Evolutionary conservation across 1,284 basidiomycete species (phyloP).

Genomic region (Golubevia pallescens): DNA sequence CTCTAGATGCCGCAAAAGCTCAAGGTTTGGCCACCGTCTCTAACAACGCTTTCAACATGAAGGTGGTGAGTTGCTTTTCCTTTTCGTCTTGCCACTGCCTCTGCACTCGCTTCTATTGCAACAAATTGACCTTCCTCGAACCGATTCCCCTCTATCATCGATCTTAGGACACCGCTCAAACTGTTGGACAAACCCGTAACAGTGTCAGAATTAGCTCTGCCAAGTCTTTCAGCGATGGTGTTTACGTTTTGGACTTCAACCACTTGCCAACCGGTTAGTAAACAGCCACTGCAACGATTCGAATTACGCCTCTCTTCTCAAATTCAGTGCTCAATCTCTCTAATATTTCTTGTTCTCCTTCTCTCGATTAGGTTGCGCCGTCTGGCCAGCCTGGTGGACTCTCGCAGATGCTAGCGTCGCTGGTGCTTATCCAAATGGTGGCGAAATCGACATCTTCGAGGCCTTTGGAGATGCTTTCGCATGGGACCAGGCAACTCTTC

Average conservation of each 20-base stretch:
- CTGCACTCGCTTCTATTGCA: not conserved
- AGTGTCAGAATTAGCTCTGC: slow-evolving; percentile 50
- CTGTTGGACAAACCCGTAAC: slow-evolving; percentile 11
- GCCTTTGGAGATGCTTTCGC: not conserved
- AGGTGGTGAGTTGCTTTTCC: slow-evolving; percentile 3
- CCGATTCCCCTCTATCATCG: not conserved
- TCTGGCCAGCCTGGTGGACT: not conserved
- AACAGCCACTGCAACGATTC: not conserved
- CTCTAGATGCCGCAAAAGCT: not conserved
- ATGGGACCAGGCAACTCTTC: not conserved
- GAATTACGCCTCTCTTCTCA: not conserved
- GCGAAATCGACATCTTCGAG: slow-evolving; percentile 52
- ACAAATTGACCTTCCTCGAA: not conserved
- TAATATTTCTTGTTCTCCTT: not conserved
- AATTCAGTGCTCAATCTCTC: not conserved
- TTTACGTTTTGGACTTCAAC: slow-evolving; percentile 28
- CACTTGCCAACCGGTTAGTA: not conserved
- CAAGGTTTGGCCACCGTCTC: not conserved
- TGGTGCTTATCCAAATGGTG: slow-evolving; percentile 42
- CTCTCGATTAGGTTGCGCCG: too few relatives aligned
- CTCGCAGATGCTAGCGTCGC: not conserved
- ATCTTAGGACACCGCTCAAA: not conserved
- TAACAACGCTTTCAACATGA: not conserved
- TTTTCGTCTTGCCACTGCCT: not conserved
- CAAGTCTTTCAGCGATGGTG: slow-evolving; percentile 40